Evolutionary conservation across 352 stramenopile species (phyloP).

Genomic region (Phytophthora multivora): DNA sequence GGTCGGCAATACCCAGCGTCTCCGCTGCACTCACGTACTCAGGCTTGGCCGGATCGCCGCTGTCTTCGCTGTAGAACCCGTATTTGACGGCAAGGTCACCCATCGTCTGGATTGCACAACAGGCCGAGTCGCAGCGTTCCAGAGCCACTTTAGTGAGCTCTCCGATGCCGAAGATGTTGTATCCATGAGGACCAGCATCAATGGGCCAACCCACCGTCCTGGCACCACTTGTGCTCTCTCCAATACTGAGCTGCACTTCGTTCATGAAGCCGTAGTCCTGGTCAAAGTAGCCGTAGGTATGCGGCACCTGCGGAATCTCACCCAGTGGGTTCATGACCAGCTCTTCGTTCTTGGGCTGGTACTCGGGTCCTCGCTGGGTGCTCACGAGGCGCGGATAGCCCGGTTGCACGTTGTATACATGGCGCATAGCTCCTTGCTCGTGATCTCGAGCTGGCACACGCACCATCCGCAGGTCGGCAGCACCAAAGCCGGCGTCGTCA

Average conservation of each 20-base stretch:
- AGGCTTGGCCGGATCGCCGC: slow-evolving; percentile 56
- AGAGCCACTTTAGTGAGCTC: slow-evolving; percentile 92
- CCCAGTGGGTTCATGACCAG: slow-evolving; percentile 70
- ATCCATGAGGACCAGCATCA: slow-evolving; percentile 63
- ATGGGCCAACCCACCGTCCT: slow-evolving; percentile 77
- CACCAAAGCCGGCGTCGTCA: slow-evolving; percentile 78
- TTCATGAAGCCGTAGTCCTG: slow-evolving; percentile 96
- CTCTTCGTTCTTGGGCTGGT: slow-evolving; percentile 47
- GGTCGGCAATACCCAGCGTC: slow-evolving; percentile 87
- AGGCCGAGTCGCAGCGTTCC: slow-evolving; percentile 88
- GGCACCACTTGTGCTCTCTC: slow-evolving; percentile 91
- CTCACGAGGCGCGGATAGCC: slow-evolving; percentile 79
- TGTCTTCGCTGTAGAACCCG: slow-evolving; percentile 94
- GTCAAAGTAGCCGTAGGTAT: slow-evolving; percentile 95
- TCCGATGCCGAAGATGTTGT: slow-evolving; percentile 91
- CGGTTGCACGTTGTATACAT: slow-evolving; percentile 72
- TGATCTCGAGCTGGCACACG: slow-evolving; percentile 90
- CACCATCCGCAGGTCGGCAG: slow-evolving; percentile 91
- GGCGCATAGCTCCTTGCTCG: slow-evolving; percentile 39
- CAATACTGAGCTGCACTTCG: slow-evolving; percentile 94
- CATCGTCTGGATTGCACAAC: slow-evolving; percentile 90
- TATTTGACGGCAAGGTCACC: slow-evolving; percentile 92
- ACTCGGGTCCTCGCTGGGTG: slow-evolving; percentile 72
- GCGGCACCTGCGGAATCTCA: slow-evolving; percentile 86
- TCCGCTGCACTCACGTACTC: slow-evolving; percentile 81